Evolutionary conservation across 2,329 filamentous ascomycete species (phyloP).

Genomic region (Fusarium compactum): DNA sequence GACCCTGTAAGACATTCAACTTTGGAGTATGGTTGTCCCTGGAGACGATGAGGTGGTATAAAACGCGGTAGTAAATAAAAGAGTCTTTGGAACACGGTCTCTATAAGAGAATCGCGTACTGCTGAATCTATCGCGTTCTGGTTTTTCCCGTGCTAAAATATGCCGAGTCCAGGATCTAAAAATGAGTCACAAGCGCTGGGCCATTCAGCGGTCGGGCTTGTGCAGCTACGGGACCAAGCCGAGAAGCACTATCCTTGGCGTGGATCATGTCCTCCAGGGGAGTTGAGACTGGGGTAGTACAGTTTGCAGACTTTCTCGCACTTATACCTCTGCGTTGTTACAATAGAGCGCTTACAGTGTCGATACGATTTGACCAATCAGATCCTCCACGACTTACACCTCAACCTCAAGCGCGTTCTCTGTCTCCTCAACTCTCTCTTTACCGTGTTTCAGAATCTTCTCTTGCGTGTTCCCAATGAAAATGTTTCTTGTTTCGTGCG

Average conservation of each 20-base stretch:
- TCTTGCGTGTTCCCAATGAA: slow-evolving; percentile 40
- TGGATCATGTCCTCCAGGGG: slow-evolving; percentile 22
- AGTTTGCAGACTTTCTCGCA: slow-evolving; percentile 30
- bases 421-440: background rate
- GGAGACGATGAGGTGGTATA: slow-evolving; percentile 15
- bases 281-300: slow-evolving; percentile 20
- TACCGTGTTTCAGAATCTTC: slow-evolving; percentile 41
- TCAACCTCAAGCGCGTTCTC: slow-evolving; percentile 20
- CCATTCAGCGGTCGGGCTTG: slow-evolving; percentile 49
- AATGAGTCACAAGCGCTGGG: slow-evolving; percentile 51
- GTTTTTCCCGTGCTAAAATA: slow-evolving; percentile 13
- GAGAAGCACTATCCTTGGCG: slow-evolving; percentile 43
- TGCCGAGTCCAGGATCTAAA: slow-evolving; percentile 45
- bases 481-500: slow-evolving; percentile 42
- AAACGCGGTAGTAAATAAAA: slow-evolving; percentile 34
- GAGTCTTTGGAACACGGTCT: slow-evolving; percentile 20
- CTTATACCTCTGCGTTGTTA: background rate
- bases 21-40: slow-evolving; percentile 29
- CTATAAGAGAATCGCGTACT: slow-evolving; percentile 15
- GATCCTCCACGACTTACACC: slow-evolving; percentile 32
- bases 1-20: slow-evolving; percentile 38
- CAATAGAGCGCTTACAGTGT: slow-evolving; percentile 27
- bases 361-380: slow-evolving; percentile 35
- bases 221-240: slow-evolving; percentile 48
- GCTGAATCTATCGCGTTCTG: slow-evolving; percentile 20